Evolutionary conservation across 2,329 filamentous ascomycete species (phyloP).

Genomic region (Trichoderma lentiforme): DNA sequence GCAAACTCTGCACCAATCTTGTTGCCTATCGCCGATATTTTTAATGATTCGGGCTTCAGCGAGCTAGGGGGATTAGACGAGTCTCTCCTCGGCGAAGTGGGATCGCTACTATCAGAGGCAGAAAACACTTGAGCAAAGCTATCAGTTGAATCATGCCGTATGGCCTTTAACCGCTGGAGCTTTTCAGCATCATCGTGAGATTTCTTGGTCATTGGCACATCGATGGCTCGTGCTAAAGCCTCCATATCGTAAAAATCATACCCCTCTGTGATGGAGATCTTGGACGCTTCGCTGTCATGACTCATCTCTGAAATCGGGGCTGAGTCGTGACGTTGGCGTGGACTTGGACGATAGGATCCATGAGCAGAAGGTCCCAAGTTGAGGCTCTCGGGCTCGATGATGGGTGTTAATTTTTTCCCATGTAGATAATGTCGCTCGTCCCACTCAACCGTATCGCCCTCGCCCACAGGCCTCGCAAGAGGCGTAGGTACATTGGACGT

Average conservation of each 20-base stretch:
- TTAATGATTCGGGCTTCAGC: conserved; percentile 29
- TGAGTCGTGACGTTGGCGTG: conserved; percentile 48
- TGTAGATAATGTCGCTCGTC: conserved; percentile 29
- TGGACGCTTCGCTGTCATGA: conserved; percentile 46
- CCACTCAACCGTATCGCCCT: conserved; percentile 27
- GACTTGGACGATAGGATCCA: conserved; percentile 34
- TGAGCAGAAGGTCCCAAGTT: conserved; percentile 48
- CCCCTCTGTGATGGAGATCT: conserved; percentile 55
- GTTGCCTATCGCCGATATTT: conserved; percentile 27
- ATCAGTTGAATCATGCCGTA: conserved; percentile 55
- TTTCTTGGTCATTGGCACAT: conserved; percentile 46
- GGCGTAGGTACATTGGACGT: conserved; percentile 62
- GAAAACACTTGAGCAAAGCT: conserved; percentile 59
- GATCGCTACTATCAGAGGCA: conserved; percentile 47
- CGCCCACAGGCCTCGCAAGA: conserved; percentile 50
- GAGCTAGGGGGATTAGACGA: conserved; percentile 22
- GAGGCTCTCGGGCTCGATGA: conserved; percentile 50
- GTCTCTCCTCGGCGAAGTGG: conserved; percentile 19
- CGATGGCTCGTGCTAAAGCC: conserved; percentile 49
- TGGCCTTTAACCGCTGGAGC: conserved; percentile 23
- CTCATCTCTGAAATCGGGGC: conserved; percentile 49
- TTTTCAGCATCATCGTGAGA: conserved; percentile 29
- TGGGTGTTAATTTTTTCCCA: conserved; percentile 44
- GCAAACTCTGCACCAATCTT: conserved; percentile 39
- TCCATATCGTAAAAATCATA: conserved; percentile 65